Conservation (phyloP, 1,139 yeast species). For the Zygoascus hellenicus region DNA sequence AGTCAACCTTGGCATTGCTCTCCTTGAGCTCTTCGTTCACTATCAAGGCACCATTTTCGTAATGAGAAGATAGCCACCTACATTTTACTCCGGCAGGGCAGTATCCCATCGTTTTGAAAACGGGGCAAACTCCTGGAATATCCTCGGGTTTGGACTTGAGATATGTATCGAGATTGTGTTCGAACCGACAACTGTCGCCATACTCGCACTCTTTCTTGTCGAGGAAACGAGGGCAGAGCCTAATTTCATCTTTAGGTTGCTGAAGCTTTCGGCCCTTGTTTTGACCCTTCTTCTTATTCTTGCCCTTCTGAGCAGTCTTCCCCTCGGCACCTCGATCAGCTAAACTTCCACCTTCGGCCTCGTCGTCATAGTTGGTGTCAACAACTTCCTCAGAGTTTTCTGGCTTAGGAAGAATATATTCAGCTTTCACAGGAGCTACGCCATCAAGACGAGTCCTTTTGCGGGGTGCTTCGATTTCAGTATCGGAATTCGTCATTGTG, state of each 20-base stretch:
- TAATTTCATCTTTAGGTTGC: conserved; percentile 60
- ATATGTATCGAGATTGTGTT: conserved; percentile 67
- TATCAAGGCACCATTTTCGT: conserved; percentile 43
- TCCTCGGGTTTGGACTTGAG: conserved; percentile 64
- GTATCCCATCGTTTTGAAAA: conserved; percentile 69
- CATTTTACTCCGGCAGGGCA: conserved; percentile 93
- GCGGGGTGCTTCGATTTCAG: conserved; percentile 7
- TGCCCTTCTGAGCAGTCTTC: conserved; percentile 30
- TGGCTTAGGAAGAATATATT: conserved; percentile 18
- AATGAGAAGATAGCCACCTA: conserved; percentile 82
- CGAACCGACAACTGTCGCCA: conserved; percentile 71
- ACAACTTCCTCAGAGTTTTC: conserved; percentile 12
- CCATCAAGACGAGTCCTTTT: conserved; percentile 16
- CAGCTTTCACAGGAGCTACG: conserved; percentile 25
- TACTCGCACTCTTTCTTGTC: conserved; percentile 46
- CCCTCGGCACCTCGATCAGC: conserved; percentile 38
- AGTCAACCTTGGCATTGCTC: conserved; percentile 36
- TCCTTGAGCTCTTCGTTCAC: conserved; percentile 42
- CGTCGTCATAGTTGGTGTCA: conserved; percentile 37
- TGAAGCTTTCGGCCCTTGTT: conserved; percentile 79
- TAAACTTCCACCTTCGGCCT: conserved; percentile 44
- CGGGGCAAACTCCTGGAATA: conserved; percentile 76
- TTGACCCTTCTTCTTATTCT: conserved; percentile 65
- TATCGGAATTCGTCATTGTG: not conserved
- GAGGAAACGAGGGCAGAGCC: conserved; percentile 61